A percentile compares a stretch with the other conserved stretches of the same genome.
Evolutionary conservation across 2,329 filamentous ascomycete species (phyloP).

Genomic region (Neofusicoccum parvum): DNA sequence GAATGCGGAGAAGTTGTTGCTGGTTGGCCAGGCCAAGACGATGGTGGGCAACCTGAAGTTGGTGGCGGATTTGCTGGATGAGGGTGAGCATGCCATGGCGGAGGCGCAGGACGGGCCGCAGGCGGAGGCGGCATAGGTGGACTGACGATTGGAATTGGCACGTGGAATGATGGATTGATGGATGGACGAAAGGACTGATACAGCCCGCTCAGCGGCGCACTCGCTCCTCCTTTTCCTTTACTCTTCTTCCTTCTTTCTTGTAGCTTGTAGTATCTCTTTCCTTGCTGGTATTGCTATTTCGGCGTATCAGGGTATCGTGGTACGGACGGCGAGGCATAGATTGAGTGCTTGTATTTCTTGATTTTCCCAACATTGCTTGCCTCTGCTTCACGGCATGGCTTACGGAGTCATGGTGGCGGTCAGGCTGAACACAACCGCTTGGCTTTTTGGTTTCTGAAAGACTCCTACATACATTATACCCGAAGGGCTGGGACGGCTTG

Average conservation of each 20-base stretch:
- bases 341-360: neutral
- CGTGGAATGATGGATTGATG: neutral
- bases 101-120: conserved; percentile 46
- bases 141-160: neutral
- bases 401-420: neutral
- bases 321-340: neutral
- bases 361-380: neutral
- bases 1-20: conserved; percentile 92
- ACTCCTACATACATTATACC: neutral
- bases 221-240: neutral
- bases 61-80: conserved; percentile 86
- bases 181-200: neutral
- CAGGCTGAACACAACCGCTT: too few relatives aligned
- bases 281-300: neutral
- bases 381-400: neutral
- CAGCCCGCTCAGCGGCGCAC: neutral
- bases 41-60: conserved; percentile 83
- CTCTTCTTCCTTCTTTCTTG: neutral
- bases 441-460: neutral
- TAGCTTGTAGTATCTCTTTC: neutral
- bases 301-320: neutral
- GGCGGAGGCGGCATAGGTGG: neutral
- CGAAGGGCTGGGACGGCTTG: neutral
- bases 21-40: conserved; percentile 83
- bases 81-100: conserved; percentile 86